phyloP scores from a whole-genome alignment of 164 flowering plant genomes.

The Akebia trifoliata region DNA sequence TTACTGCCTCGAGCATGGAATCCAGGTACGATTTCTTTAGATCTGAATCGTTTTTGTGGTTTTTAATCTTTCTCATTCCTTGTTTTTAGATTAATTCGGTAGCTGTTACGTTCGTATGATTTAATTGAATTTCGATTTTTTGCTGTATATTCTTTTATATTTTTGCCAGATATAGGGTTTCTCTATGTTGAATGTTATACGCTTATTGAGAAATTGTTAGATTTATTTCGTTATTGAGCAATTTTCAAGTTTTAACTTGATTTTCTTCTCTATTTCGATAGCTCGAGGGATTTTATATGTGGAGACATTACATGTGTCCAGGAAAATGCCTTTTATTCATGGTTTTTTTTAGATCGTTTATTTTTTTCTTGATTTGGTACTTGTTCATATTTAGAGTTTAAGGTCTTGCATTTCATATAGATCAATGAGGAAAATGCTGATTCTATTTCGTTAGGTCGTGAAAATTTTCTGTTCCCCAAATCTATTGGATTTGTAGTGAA shows the following conservation, averaged over 20 bases:
- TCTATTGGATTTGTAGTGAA: background rate
- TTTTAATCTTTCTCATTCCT: background rate
- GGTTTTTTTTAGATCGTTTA: no score
- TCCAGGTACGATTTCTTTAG: conserved; percentile 26
- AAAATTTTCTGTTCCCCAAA: background rate
- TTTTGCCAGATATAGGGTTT: conserved; percentile 1
- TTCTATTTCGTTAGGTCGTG: no score
- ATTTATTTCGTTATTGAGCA: background rate
- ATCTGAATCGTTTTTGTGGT: background rate
- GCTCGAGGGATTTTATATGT: background rate
- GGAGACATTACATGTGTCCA: no score
- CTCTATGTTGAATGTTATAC: background rate
- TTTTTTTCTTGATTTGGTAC: no score
- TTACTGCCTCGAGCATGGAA: conserved; percentile 52
- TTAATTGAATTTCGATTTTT: background rate
- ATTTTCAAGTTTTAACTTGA: background rate
- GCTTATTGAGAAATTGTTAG: background rate
- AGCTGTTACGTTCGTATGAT: background rate
- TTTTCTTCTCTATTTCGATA: background rate
- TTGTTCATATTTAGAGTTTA: no score
- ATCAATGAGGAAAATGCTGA: no score
- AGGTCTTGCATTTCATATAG: no score
- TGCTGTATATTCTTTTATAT: background rate
- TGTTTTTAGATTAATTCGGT: background rate
- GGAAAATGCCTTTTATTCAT: no score